These are phyloP conservation scores for Helichrysum umbraculigerum DNA, from an alignment of 129 eudicot genomes.

Conservation along the genomic window DNA sequence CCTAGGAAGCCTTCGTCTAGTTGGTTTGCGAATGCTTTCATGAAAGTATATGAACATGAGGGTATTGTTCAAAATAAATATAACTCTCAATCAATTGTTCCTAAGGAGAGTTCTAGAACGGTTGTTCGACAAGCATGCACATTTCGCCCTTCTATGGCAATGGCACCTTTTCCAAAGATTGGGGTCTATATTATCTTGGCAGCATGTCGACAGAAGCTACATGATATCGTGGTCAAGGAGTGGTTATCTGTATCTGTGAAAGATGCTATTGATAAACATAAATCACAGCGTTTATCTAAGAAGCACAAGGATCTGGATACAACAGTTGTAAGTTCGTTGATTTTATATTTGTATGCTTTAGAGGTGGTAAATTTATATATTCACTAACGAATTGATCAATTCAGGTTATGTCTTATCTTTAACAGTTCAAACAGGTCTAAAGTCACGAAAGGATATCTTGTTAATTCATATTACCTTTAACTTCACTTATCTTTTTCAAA, in stretches of 20 bases:
- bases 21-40: constrained; percentile 54
- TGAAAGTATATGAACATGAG: constrained; percentile 47
- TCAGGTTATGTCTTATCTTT: neutral
- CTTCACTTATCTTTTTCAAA: too few species aligned
- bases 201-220: constrained; percentile 68
- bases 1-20: constrained; percentile 33
- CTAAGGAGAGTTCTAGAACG: constrained; percentile 32
- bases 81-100: constrained; percentile 46
- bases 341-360: neutral
- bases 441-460: neutral
- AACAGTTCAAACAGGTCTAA: neutral
- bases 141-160: constrained; percentile 37
- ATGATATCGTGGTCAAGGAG: constrained; percentile 62
- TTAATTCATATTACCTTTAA: too few species aligned
- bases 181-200: constrained; percentile 50
- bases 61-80: constrained; percentile 30
- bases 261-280: constrained; percentile 43
- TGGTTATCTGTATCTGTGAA: constrained; percentile 48
- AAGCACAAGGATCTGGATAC: constrained; percentile 24
- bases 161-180: constrained; percentile 35
- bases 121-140: constrained; percentile 30
- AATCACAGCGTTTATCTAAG: constrained; percentile 27
- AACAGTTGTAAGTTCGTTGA: constrained; percentile 35
- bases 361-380: neutral
- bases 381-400: neutral